A percentile compares a stretch with the other conserved stretches of the same genome.
Conservation (phyloP, 768 basidiomycete species). For the Agaricus sinodeliciosus region DNA sequence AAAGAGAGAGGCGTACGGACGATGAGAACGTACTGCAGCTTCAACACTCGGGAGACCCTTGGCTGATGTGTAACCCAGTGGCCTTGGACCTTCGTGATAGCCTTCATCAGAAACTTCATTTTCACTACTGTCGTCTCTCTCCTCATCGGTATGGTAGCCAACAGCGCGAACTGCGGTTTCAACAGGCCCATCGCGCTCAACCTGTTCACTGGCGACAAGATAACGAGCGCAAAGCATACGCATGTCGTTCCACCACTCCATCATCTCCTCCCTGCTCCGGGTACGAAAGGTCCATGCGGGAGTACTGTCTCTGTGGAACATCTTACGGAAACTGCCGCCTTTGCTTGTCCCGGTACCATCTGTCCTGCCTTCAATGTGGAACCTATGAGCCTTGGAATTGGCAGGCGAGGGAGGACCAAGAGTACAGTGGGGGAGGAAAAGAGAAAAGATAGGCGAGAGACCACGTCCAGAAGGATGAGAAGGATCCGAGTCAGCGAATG, state of each 20-base stretch:
- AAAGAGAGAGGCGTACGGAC: not conserved
- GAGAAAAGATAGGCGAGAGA: slow-evolving; percentile 63
- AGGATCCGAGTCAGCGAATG: slow-evolving; percentile 77
- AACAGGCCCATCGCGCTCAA: slow-evolving; percentile 89
- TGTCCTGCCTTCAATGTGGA: slow-evolving; percentile 92
- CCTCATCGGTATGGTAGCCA: slow-evolving; percentile 79
- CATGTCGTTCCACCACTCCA: slow-evolving; percentile 99
- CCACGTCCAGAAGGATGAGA: slow-evolving; percentile 30
- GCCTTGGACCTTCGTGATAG: slow-evolving; percentile 26
- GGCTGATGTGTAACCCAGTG: not conserved
- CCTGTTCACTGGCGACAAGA: slow-evolving; percentile 87
- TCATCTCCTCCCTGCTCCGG: slow-evolving; percentile 91
- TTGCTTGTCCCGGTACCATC: slow-evolving; percentile 69
- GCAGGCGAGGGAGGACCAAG: slow-evolving; percentile 82
- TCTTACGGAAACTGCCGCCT: slow-evolving; percentile 30
- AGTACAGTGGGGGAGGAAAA: slow-evolving; percentile 94
- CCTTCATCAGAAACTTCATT: slow-evolving; percentile 32
- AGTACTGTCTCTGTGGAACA: slow-evolving; percentile 31
- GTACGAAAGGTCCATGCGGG: slow-evolving; percentile 85
- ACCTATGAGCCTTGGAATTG: slow-evolving; percentile 78
- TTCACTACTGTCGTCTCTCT: slow-evolving; percentile 37
- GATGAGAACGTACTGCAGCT: slow-evolving; percentile 5
- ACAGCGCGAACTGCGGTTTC: slow-evolving; percentile 86
- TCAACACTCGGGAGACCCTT: not conserved
- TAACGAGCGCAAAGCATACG: slow-evolving; percentile 91